phyloP scores from a whole-genome alignment of 1,284 basidiomycete species.

The Takashimella koratensis region DNA sequence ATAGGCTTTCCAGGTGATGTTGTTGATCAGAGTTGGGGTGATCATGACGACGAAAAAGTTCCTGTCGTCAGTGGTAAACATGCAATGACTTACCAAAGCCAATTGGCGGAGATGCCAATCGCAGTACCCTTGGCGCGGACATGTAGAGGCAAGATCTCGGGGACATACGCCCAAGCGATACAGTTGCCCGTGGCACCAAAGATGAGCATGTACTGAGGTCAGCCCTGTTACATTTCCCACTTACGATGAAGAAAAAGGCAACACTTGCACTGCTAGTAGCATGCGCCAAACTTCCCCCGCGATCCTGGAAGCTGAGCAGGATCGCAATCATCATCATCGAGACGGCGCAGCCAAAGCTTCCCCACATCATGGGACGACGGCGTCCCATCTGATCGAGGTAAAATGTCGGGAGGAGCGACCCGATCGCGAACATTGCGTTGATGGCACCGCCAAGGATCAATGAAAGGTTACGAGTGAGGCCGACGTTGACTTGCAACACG shows the following conservation, averaged over 20 bases:
- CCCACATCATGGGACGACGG: constrained; percentile 12
- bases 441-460: constrained; percentile 13
- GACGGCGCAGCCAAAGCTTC: background rate
- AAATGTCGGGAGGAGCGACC: constrained; percentile 8
- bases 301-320: constrained; percentile 10
- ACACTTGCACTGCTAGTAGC: too few species aligned
- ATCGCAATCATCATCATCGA: constrained; percentile 14
- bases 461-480: constrained; percentile 8
- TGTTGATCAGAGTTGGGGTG: constrained; percentile 4
- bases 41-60: constrained; percentile 1
- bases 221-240: too few species aligned
- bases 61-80: too few species aligned
- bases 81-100: too few species aligned
- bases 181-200: constrained; percentile 8
- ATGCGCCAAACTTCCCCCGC: too few species aligned
- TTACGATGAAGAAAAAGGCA: constrained; percentile 8
- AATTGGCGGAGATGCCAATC: constrained; percentile 5
- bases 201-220: constrained; percentile 10
- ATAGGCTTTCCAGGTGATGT: constrained; percentile 8
- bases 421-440: constrained; percentile 10
- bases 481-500: constrained; percentile 11
- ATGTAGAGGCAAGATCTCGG: constrained; percentile 7
- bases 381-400: constrained; percentile 11
- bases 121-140: constrained; percentile 9
- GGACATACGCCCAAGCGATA: constrained; percentile 8